Percentiles rank a stretch among this genome's conserved stretches.
Conservation (phyloP, 2,329 filamentous ascomycete genomes). For the Alternaria viburni region DNA sequence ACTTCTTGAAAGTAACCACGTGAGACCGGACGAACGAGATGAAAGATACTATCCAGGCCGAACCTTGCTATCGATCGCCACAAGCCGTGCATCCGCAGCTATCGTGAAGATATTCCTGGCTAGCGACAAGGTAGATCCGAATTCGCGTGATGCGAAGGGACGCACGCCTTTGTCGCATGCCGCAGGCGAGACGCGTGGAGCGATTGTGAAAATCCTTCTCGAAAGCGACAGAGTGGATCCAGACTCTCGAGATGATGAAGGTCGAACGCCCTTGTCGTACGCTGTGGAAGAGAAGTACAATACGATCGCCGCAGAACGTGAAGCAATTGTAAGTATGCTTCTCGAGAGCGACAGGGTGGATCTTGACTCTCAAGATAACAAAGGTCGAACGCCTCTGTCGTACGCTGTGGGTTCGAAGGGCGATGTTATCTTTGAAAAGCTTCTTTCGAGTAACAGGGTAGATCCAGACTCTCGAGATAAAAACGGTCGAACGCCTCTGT, state of each 20-base stretch:
- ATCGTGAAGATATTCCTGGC: background rate
- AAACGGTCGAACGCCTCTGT: background rate
- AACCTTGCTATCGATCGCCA: background rate
- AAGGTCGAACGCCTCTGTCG: no score
- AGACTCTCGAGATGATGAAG: background rate
- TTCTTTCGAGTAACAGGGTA: background rate
- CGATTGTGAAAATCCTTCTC: no score
- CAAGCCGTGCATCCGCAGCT: background rate
- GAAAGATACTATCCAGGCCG: background rate
- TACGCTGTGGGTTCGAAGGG: no score
- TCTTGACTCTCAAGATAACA: no score
- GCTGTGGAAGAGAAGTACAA: background rate
- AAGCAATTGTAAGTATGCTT: no score
- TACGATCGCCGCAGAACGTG: no score
- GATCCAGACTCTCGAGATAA: background rate
- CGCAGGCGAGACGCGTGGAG: no score
- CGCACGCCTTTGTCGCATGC: background rate
- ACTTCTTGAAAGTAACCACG: background rate
- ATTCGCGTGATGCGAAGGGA: background rate
- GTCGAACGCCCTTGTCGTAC: background rate
- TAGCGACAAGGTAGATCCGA: background rate
- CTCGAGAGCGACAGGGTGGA: no score
- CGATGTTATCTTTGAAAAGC: no score
- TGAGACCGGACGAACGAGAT: background rate
- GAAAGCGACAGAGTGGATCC: background rate